A percentile compares a stretch with the other conserved stretches of the same genome.
Conservation (phyloP, 1,284 basidiomycete species). For the Nidula niveotomentosa region DNA sequence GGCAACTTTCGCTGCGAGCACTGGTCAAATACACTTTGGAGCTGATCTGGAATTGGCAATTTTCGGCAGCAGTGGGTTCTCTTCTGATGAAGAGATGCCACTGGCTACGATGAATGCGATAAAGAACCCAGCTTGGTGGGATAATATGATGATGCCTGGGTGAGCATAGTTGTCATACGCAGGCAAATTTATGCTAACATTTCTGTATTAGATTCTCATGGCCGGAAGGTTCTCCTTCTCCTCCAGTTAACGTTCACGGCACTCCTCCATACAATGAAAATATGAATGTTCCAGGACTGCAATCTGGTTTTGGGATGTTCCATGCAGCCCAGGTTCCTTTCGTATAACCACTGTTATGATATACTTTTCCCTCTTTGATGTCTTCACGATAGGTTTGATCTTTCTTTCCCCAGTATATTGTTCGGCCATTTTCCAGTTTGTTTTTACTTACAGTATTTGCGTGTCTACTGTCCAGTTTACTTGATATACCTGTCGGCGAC, state of each 20-base stretch:
- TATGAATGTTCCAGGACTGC: constrained; percentile 8
- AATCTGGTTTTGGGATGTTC: constrained; percentile 20
- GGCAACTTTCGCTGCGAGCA: constrained; percentile 37
- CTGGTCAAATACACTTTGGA: constrained; percentile 39
- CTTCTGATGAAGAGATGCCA: constrained; percentile 49
- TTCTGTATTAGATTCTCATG: constrained; percentile 30
- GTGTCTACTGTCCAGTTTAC: background rate
- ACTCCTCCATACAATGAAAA: constrained; percentile 8
- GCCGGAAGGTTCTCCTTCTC: constrained; percentile 36
- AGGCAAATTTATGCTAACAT: background rate
- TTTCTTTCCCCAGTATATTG: too few species aligned
- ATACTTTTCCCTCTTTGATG: too few species aligned
- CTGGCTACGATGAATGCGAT: constrained; percentile 71
- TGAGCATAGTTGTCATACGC: constrained; percentile 22
- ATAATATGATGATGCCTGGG: constrained; percentile 83
- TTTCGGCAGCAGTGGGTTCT: constrained; percentile 26
- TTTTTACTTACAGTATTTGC: background rate
- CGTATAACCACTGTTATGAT: constrained; percentile 1
- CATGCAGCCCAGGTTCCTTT: constrained; percentile 17
- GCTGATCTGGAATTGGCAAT: constrained; percentile 32
- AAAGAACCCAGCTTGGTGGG: constrained; percentile 71
- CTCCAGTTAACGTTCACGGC: constrained; percentile 15
- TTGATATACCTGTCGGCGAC: background rate
- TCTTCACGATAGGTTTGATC: too few species aligned
- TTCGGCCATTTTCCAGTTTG: background rate